These are phyloP conservation scores for Proliferodiscus dingleyae DNA, from an alignment of 2,329 filamentous ascomycete species.

Conservation along the genomic window DNA sequence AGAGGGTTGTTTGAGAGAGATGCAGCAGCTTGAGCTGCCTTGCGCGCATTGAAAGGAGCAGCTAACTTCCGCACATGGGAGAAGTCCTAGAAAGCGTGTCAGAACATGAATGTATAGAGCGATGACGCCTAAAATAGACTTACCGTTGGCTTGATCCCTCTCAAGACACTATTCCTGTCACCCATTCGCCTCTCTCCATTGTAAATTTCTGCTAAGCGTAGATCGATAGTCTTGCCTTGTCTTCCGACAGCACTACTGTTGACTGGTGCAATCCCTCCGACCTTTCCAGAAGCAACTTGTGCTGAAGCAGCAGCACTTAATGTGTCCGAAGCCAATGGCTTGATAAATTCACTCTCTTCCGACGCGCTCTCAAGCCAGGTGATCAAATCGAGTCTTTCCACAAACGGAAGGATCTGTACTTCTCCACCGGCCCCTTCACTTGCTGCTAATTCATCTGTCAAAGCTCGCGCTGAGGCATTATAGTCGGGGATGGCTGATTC, in stretches of 20 bases:
- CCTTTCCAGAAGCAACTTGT: constrained; percentile 43
- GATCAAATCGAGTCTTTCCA: constrained; percentile 85
- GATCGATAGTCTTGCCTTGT: constrained; percentile 68
- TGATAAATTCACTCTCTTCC: constrained; percentile 90
- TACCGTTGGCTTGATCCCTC: constrained; percentile 86
- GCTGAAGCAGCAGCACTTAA: constrained; percentile 38
- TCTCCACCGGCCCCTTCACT: constrained; percentile 54
- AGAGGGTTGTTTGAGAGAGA: constrained; percentile 41
- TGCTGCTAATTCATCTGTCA: constrained; percentile 68
- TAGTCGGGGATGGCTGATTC: constrained; percentile 88
- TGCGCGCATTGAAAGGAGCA: constrained; percentile 66
- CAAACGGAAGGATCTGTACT: constrained; percentile 85
- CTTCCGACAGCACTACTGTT: constrained; percentile 43
- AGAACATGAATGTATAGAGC: constrained; percentile 1
- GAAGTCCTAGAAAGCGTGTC: constrained; percentile 66
- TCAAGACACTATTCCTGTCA: constrained; percentile 81
- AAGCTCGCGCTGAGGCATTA: constrained; percentile 72
- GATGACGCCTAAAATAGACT: constrained; percentile 29
- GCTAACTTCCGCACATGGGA: constrained; percentile 87
- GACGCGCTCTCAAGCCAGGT: constrained; percentile 89
- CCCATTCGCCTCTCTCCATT: constrained; percentile 87
- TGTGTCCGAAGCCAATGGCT: constrained; percentile 65
- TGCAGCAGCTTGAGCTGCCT: constrained; percentile 38
- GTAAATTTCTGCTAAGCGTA: constrained; percentile 81
- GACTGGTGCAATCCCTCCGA: constrained; percentile 34